Evolutionary conservation across 495 filamentous ascomycete species (phyloP), one percentile per base, ranked within the genome.

Genomic region (Penicillium ochrochloron): DNA sequence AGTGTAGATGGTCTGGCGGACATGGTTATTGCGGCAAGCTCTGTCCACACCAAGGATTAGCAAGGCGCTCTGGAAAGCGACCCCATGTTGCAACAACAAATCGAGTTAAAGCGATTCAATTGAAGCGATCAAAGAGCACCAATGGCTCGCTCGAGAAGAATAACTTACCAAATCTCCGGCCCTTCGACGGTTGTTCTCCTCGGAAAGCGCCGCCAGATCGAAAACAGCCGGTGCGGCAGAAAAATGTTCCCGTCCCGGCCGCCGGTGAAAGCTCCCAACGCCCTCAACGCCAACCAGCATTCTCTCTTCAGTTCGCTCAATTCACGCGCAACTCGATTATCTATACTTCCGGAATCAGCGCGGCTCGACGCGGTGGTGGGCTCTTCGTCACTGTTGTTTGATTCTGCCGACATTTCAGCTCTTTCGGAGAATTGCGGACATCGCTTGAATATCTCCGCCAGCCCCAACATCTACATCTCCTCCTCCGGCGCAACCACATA

Each of bases 201-300:
- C 71, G 71, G 71, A 64, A 70, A 70, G 61, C 68, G 51, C 60
- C 65, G 64, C 62, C 58, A 61, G 55, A 21, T 64, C 61, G 63
- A 74, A 70, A 70, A 52, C 62, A 68, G 53, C 53, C 67, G 59
- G 53, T 33, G 70, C 78, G 78, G 76, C 76, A 78, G 75, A 80
- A 80, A 80, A 80, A 80, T 78, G 69, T 79, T 79, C 77, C 78
- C 70, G 75, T 74, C 76, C 77, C 71, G 77, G 74, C 73, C 66
- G 70, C 77, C 78, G 77, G 78, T 78, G 78, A 78, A 60, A 75
- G 72, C 72, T 75, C 75, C 72, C 76, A 76, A 76, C 76, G 67
- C 67, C 75, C 74, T 79, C 78, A 79, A 79, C 78, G 65, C 71
- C 68, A 66, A 71, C 63, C 52, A 21, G 39, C 25, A 63, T 54